Conservation (phyloP, 2,329 filamentous ascomycete species). For the Colletotrichum salicis region DNA sequence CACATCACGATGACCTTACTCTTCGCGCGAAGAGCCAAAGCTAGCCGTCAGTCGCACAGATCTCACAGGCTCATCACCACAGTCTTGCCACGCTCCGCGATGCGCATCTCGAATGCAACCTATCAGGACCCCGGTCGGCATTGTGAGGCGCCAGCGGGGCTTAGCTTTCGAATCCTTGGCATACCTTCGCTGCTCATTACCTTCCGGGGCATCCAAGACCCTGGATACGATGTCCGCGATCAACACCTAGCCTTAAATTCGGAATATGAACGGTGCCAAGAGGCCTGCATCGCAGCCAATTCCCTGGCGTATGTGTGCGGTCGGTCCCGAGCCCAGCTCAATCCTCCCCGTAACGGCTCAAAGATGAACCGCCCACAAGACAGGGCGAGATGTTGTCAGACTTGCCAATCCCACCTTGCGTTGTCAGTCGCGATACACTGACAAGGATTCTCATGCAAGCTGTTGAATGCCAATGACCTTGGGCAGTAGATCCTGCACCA, state of each 20-base stretch:
- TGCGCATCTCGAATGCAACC: slow-evolving; percentile 1
- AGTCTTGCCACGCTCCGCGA: slow-evolving; percentile 3
- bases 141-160: background rate
- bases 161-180: slow-evolving; percentile 20
- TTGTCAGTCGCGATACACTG: background rate
- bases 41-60: slow-evolving; percentile 23
- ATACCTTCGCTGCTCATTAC: background rate
- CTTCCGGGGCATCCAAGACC: background rate
- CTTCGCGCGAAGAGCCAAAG: background rate
- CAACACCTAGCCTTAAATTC: background rate
- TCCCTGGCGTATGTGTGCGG: slow-evolving; percentile 11
- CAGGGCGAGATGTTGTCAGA: background rate
- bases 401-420: background rate
- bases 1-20: slow-evolving; percentile 10
- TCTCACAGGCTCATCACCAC: slow-evolving; percentile 2
- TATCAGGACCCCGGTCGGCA: slow-evolving; percentile 5
- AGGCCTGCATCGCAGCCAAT: slow-evolving; percentile 18
- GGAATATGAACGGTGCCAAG: slow-evolving; percentile 23
- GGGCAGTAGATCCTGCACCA: background rate
- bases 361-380: slow-evolving; percentile 12
- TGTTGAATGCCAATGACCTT: background rate
- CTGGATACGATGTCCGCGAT: background rate
- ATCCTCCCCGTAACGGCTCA: slow-evolving; percentile 6
- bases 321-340: slow-evolving; percentile 27
- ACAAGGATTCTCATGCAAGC: background rate